These are phyloP conservation scores for Cytospora mali DNA, from an alignment of 2,329 filamentous ascomycete genomes.

Conservation along the genomic window DNA sequence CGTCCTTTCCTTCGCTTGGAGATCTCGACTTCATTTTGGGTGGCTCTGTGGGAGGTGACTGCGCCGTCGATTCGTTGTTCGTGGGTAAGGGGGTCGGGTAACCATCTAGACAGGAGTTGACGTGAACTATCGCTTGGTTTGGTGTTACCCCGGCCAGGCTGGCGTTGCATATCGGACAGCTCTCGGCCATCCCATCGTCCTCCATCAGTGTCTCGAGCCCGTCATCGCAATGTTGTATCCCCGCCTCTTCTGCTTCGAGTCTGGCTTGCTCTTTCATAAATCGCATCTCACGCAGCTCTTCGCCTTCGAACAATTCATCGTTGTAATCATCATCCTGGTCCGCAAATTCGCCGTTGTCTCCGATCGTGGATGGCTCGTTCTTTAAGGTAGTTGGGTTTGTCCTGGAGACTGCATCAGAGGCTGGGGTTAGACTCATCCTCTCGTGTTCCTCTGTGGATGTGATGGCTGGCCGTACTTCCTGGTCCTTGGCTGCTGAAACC, in stretches of 20 bases:
- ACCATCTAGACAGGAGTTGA: conserved; percentile 91
- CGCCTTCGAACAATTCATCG: conserved; percentile 56
- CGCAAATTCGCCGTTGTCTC: conserved; percentile 40
- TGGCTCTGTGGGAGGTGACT: conserved; percentile 27
- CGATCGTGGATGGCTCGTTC: conserved; percentile 31
- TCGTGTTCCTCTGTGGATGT: conserved; percentile 22
- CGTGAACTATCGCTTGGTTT: conserved; percentile 78
- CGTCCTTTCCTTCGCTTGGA: conserved; percentile 24
- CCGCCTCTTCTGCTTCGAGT: conserved; percentile 61
- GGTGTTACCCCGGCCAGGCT: conserved; percentile 61
- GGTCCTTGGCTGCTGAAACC: conserved; percentile 5
- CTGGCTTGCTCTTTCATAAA: conserved; percentile 78
- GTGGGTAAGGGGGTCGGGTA: conserved; percentile 63
- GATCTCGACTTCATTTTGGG: conserved; percentile 23
- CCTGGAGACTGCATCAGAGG: conserved; percentile 11
- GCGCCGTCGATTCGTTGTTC: conserved; percentile 15
- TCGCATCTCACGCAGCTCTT: conserved; percentile 66
- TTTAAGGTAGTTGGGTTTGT: conserved; percentile 8
- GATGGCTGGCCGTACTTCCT: conserved; percentile 24
- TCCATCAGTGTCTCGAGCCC: conserved; percentile 36
- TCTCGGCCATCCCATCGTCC: conserved; percentile 40
- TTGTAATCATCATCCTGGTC: conserved; percentile 62
- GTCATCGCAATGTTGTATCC: conserved; percentile 41
- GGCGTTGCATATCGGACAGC: conserved; percentile 78
- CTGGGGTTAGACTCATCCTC: conserved; percentile 25